phyloP scores from a whole-genome alignment of 768 basidiomycete species.

The Clathrus columnatus region DNA sequence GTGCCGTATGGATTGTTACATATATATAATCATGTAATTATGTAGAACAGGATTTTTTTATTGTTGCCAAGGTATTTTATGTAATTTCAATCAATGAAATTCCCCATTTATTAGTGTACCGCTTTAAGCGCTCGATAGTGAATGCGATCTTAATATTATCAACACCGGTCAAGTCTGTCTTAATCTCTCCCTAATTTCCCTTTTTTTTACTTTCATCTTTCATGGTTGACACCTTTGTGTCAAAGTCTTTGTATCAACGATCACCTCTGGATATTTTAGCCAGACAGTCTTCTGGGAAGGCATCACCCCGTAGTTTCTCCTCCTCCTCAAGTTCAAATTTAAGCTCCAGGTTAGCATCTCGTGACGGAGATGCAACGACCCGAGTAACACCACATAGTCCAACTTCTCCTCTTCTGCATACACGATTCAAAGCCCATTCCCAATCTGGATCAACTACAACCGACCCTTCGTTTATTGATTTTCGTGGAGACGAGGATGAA shows the following conservation, averaged over 20 bases:
- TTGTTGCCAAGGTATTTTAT: neutral
- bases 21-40: neutral
- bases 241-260: constrained; percentile 23
- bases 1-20: neutral
- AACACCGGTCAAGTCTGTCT: neutral
- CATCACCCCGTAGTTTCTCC: constrained; percentile 22
- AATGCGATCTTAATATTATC: neutral
- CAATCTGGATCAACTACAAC: constrained; percentile 21
- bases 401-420: constrained; percentile 41
- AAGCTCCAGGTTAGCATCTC: neutral
- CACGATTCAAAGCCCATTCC: constrained; percentile 36
- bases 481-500: constrained; percentile 25
- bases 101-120: too few relatives aligned
- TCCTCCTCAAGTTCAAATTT: neutral
- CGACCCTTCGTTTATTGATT: constrained; percentile 22
- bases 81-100: neutral
- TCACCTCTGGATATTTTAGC: constrained; percentile 57
- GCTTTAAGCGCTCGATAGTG: neutral
- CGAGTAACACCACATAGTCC: constrained; percentile 19
- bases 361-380: neutral
- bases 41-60: neutral
- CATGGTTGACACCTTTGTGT: neutral
- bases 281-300: constrained; percentile 34
- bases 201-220: neutral
- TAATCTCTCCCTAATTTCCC: neutral